Evolutionary conservation across 2,329 filamentous ascomycete genomes (phyloP).

Genomic region (Aspergillus sp.): DNA sequence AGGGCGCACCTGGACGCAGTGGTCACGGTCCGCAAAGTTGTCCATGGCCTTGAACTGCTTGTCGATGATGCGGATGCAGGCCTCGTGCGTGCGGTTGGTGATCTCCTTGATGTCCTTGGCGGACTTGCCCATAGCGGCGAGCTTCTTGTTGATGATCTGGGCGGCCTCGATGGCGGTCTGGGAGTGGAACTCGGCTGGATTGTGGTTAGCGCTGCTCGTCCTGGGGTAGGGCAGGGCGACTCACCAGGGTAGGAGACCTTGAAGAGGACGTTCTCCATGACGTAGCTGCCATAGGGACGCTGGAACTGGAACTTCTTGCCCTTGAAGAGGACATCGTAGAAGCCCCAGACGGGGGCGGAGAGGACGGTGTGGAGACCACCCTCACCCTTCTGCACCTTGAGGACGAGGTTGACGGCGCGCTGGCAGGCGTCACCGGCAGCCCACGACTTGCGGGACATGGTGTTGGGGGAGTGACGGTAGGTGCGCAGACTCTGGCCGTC

Average conservation of each 20-base stretch:
- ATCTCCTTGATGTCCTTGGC: conserved; percentile 91
- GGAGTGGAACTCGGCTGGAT: conserved; percentile 87
- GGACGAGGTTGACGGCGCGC: conserved; percentile 83
- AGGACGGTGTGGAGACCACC: conserved; percentile 88
- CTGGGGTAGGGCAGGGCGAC: conserved; percentile 20
- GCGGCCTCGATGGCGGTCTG: conserved; percentile 97
- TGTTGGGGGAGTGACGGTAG: conserved; percentile 96
- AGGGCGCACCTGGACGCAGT: conserved; percentile 77
- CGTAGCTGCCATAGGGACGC: conserved; percentile 93
- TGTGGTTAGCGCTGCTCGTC: conserved; percentile 6
- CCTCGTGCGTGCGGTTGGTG: conserved; percentile 95
- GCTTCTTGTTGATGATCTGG: conserved; percentile 79
- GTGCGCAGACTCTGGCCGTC: conserved; percentile 95
- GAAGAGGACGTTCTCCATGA: conserved; percentile 99
- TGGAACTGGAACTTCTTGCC: conserved; percentile 96
- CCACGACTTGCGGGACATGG: conserved; percentile 99
- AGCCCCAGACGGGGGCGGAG: conserved; percentile 91
- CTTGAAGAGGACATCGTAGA: conserved; percentile 98
- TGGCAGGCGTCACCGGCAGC: conserved; percentile 97
- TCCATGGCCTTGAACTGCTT: conserved; percentile 99
- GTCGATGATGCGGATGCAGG: conserved; percentile 98
- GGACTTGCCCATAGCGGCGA: conserved; percentile 82
- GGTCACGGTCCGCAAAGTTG: conserved; percentile 99
- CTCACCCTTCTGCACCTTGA: conserved; percentile 92
- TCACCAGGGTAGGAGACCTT: conserved; percentile 97